These are phyloP conservation scores for Calonectria henricotiae DNA, from an alignment of 2,329 filamentous ascomycete genomes.

Conservation along the genomic window DNA sequence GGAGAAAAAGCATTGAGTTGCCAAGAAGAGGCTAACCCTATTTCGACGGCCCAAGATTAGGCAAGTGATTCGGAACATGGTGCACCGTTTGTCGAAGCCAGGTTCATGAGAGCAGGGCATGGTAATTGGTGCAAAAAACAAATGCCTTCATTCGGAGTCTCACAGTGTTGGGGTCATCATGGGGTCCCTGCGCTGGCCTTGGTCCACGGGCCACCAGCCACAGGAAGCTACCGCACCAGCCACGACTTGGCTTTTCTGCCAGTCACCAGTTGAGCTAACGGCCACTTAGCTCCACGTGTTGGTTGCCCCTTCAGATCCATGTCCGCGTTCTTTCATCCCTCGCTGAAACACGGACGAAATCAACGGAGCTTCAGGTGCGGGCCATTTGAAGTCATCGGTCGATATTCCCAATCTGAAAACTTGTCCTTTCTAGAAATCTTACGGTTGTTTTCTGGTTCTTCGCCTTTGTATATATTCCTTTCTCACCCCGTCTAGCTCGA, in stretches of 20 bases:
- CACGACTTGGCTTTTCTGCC: constrained; percentile 34
- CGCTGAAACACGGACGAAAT: constrained; percentile 41
- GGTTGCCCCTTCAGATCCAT: constrained; percentile 41
- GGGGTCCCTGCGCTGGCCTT: constrained; percentile 6
- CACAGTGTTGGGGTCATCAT: constrained; percentile 4
- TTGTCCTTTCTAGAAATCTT: constrained; percentile 24
- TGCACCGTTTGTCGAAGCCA: constrained; percentile 5
- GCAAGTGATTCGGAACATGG: constrained; percentile 17
- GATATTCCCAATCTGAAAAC: constrained; percentile 29
- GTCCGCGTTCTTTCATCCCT: constrained; percentile 34
- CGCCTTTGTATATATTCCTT: constrained; percentile 35
- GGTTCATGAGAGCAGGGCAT: background rate
- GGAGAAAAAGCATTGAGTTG: constrained; percentile 30
- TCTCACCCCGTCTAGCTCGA: constrained; percentile 9
- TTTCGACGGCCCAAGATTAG: constrained; percentile 6
- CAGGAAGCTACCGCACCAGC: constrained; percentile 47
- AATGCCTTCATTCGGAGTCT: background rate
- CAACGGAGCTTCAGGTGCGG: constrained; percentile 55
- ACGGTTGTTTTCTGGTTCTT: constrained; percentile 6
- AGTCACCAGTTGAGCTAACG: constrained; percentile 29
- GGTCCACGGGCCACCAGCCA: constrained; percentile 36
- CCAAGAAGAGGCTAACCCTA: constrained; percentile 23
- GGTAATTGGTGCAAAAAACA: constrained; percentile 36
- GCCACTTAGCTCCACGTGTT: constrained; percentile 46
- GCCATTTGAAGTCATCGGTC: constrained; percentile 52